Evolutionary conservation across 1,284 basidiomycete genomes (phyloP), one percentile per base, ranked within the genome.

Genomic region (Naganishia liquefaciens): DNA sequence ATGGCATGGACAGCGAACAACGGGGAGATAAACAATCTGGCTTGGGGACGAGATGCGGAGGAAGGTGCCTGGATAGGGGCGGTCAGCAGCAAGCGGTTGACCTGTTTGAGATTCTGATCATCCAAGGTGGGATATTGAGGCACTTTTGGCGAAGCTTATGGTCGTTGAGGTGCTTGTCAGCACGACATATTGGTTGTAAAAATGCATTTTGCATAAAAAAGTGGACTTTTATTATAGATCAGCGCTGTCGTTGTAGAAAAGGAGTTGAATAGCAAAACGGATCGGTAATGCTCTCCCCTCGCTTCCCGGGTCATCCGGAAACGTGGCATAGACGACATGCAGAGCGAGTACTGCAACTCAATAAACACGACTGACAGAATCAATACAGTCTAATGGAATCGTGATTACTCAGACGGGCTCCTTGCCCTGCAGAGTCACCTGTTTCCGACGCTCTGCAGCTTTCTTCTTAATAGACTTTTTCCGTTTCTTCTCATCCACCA

Each of bases 11-110:
- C 54, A 77, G 88, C 88, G 11, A 88, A 89, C 1, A 83, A 83
- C 40, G 82, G 81, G 60, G 92, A 93, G 80, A 86, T 96, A 69
- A 90, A 89, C 52, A 92, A 91, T 72, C 79, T 96, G 25, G 89
- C 90, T 3, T 96, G 92, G 89, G 33, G 89, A 88, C 37, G 84
- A 84, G 69, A 89, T 44, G 68, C 67, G 58, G 74, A 65, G 62
- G 72, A 57, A 67, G 91, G 91, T 11, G 91, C 95, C 77, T 95
- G 91, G 90, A 79, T 97, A n/a, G 93, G 89, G 9, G 86, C 92
- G 70, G 87, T 91, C 51, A 88, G 87, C 71, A 92, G 93, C 23
- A 90, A 87, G 77, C 84, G 84, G 25, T 85, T 96, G 72, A 91
- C 58, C 25, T 68, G 66, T 57, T 39, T 68, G 49, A 65, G 60